A percentile compares a stretch with the other conserved stretches of the same genome.
Evolutionary conservation across 306 rosid genomes (phyloP).

Genomic region (Rosa chinensis): DNA sequence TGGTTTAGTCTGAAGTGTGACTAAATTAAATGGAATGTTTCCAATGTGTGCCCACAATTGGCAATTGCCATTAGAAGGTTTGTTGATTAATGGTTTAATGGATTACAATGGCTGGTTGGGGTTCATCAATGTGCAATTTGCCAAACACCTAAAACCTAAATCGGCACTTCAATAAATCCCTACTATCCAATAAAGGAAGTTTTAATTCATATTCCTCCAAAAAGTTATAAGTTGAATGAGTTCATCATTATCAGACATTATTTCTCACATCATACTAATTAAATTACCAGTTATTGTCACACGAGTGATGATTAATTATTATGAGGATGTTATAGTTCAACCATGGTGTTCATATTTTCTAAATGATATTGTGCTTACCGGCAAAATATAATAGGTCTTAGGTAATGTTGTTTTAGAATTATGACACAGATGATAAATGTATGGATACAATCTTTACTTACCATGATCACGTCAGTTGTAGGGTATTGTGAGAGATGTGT

Average conservation of each 20-base stretch:
- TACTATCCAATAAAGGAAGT: background rate
- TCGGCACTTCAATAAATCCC: background rate
- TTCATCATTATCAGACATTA: background rate
- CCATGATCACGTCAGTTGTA: background rate
- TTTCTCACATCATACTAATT: too few relatives aligned
- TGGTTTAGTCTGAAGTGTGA: background rate
- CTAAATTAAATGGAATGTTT: background rate
- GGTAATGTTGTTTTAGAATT: too few relatives aligned
- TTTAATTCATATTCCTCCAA: background rate
- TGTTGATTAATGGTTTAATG: background rate
- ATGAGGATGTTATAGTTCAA: too few relatives aligned
- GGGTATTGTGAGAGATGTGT: background rate
- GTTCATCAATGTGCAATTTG: background rate
- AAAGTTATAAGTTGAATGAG: background rate
- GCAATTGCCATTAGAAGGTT: background rate
- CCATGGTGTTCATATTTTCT: too few relatives aligned
- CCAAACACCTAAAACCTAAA: background rate
- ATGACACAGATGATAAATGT: background rate
- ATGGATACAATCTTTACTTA: background rate
- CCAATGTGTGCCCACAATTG: constrained; percentile 5
- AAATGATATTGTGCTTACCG: too few relatives aligned
- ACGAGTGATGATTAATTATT: too few relatives aligned
- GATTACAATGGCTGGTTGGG: background rate
- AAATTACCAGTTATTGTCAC: too few relatives aligned
- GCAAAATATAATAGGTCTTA: too few relatives aligned